phyloP scores from a whole-genome alignment of 805 yeast genomes.

The Cyberlindnera sargentensis region DNA sequence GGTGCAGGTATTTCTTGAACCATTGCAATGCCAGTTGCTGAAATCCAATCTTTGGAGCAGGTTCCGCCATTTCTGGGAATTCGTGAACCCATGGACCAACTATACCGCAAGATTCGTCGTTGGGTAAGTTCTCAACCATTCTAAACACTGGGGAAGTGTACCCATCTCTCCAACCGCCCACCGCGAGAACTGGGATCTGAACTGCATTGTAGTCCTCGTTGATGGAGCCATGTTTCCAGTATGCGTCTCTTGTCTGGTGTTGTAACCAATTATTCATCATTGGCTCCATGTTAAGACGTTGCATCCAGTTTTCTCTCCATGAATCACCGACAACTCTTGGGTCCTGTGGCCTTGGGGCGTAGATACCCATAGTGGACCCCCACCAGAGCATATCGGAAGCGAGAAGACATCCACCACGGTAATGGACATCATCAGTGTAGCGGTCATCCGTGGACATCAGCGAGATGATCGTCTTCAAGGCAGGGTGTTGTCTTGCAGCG shows the following conservation, averaged over 20 bases:
- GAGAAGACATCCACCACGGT: slow-evolving; percentile 38
- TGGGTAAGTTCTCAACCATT: slow-evolving; percentile 34
- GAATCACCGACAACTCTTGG: slow-evolving; percentile 31
- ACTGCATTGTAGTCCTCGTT: slow-evolving; percentile 34
- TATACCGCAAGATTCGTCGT: slow-evolving; percentile 26
- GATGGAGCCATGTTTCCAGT: slow-evolving; percentile 43
- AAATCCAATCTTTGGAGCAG: slow-evolving; percentile 38
- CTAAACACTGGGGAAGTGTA: slow-evolving; percentile 38
- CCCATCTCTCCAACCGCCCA: slow-evolving; percentile 45
- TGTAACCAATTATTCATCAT: slow-evolving; percentile 36
- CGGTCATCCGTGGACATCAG: slow-evolving; percentile 42
- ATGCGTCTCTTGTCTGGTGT: slow-evolving; percentile 38
- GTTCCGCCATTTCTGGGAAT: slow-evolving; percentile 41
- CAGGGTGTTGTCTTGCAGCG: slow-evolving; percentile 41
- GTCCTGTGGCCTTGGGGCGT: slow-evolving; percentile 41
- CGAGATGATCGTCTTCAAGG: slow-evolving; percentile 36
- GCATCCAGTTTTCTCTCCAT: slow-evolving; percentile 36
- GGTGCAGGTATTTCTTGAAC: slow-evolving; percentile 33
- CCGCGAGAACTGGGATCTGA: slow-evolving; percentile 35
- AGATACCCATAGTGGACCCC: slow-evolving; percentile 41
- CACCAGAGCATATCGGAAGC: slow-evolving; percentile 44
- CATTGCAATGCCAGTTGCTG: slow-evolving; percentile 35
- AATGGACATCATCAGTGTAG: slow-evolving; percentile 43
- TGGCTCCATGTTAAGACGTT: slow-evolving; percentile 33
- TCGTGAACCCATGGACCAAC: slow-evolving; percentile 47